Evolutionary conservation across 352 stramenopile genomes (phyloP).

Genomic region (Pythium volutum): DNA sequence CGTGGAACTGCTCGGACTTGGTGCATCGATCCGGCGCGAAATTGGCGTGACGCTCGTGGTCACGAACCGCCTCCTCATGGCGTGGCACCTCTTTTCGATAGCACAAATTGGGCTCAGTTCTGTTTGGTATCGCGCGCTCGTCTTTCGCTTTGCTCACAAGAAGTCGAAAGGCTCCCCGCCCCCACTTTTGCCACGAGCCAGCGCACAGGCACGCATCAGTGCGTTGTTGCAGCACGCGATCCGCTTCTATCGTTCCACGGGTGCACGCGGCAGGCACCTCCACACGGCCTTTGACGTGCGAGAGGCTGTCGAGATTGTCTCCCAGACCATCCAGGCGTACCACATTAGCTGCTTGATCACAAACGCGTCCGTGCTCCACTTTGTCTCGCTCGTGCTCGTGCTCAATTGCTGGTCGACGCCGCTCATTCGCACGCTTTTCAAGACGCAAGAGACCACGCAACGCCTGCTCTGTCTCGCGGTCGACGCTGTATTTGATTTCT

Average conservation of each 20-base stretch:
- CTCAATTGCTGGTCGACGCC: conserved; percentile 30
- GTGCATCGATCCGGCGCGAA: conserved; percentile 13
- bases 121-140: conserved; percentile 8
- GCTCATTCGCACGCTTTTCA: conserved; percentile 8
- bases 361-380: conserved; percentile 23
- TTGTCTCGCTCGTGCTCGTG: conserved; percentile 21
- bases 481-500: conserved; percentile 29
- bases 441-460: conserved; percentile 16
- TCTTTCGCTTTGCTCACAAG: conserved; percentile 7
- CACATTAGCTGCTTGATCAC: conserved; percentile 25
- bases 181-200: background rate
- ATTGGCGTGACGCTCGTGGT: conserved; percentile 19
- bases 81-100: conserved; percentile 17
- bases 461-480: conserved; percentile 23
- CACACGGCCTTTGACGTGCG: conserved; percentile 21
- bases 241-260: conserved; percentile 12
- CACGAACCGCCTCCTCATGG: conserved; percentile 22
- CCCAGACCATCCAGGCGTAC: conserved; percentile 25
- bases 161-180: background rate
- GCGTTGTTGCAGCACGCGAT: background rate
- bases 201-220: background rate
- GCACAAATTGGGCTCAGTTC: conserved; percentile 16
- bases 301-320: conserved; percentile 22
- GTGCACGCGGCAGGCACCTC: conserved; percentile 20
- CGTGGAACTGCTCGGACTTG: conserved; percentile 22